Base-by-base conservation (phyloP, 768 basidiomycete genomes). In the Coprinopsis strossmayeri region DNA sequence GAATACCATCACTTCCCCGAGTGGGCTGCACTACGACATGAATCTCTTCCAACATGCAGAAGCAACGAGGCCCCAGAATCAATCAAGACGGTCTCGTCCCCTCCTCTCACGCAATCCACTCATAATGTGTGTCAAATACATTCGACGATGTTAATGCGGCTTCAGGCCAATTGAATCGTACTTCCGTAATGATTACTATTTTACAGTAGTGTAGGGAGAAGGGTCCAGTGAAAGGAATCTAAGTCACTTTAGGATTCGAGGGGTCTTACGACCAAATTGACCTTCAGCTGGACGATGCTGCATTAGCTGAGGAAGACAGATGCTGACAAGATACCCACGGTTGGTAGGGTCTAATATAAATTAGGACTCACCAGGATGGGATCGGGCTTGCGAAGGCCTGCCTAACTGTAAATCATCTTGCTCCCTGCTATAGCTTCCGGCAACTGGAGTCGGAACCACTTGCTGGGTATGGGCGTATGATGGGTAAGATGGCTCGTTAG, bases 321-420 rank as follows among this genome's bases (percentile, higher is more conserved):
- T 20, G 49, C 26, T 34, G 18, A 43, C 12, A 27, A 17, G 11
- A 40, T 43, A 43, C 40, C 40, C 40, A 50, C 51, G 26, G 9
- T 32, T 5, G 28, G 12, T 11, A 7, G 43, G 12, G 37, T 2
- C 26, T 5, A 24, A 41, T 23, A 23, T 30, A 40, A 49, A 32
- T 26, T 58, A 51, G 61, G 46, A 75, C 69, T 69, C 64, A 77
- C 73, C 75, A 54, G 74, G 70, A 63, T 75, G 77, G 51, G 67
- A 54, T 57, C 75, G 73, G 21, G 56, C 64, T 32, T 57, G 64
- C 35, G 63, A 55, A 2, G 75, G 74, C 41, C 62, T 40, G 10
- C 27, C 30, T 15, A 49, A 30, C n/a, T 13, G 21, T 21, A n/a
- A n/a, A 34, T 51, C 43, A 24, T 46, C 23, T n/a, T n/a, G n/a